Percentiles rank a stretch among this genome's conserved stretches.
Conservation (phyloP, 768 basidiomycete species). For the Astraeus odoratus region DNA sequence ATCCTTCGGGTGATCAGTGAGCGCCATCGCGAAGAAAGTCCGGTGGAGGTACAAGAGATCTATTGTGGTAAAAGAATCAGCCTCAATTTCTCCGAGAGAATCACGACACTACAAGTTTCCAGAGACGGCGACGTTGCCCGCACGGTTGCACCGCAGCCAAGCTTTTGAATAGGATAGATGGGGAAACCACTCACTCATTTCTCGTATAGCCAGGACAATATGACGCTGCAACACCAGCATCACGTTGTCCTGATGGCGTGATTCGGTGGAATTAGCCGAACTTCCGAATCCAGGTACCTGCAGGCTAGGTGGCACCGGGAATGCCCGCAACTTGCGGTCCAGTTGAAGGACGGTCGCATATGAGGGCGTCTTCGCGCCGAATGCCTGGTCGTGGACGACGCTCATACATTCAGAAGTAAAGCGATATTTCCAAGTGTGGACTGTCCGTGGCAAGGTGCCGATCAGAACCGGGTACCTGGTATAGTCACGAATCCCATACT, state of each 20-base stretch:
- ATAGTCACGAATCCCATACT: conserved; percentile 16
- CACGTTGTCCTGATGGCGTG: conserved; percentile 30
- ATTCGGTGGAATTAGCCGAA: conserved; percentile 37
- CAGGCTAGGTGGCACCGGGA: conserved; percentile 59
- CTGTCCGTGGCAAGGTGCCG: conserved; percentile 26
- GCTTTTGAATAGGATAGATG: neutral
- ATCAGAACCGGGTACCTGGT: too few species aligned
- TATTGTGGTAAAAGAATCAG: conserved; percentile 23
- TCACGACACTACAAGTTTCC: neutral
- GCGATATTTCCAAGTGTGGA: conserved; percentile 64
- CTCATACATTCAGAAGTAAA: conserved; percentile 66
- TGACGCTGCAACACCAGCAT: conserved; percentile 54
- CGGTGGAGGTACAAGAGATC: conserved; percentile 67
- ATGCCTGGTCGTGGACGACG: conserved; percentile 63
- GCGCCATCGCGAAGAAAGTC: conserved; percentile 67
- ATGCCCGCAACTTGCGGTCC: conserved; percentile 59
- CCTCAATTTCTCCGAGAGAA: neutral
- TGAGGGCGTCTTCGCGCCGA: conserved; percentile 61
- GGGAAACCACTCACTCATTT: conserved; percentile 48
- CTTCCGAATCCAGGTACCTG: conserved; percentile 63
- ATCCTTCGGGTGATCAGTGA: conserved; percentile 68
- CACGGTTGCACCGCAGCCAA: neutral
- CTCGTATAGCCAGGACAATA: conserved; percentile 60
- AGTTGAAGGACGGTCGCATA: conserved; percentile 63
- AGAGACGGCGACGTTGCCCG: too few species aligned